A percentile compares a stretch with the other conserved stretches of the same genome.
Conservation (phyloP, 176 grass and related monocot species). For the Oryza glaberrima region DNA sequence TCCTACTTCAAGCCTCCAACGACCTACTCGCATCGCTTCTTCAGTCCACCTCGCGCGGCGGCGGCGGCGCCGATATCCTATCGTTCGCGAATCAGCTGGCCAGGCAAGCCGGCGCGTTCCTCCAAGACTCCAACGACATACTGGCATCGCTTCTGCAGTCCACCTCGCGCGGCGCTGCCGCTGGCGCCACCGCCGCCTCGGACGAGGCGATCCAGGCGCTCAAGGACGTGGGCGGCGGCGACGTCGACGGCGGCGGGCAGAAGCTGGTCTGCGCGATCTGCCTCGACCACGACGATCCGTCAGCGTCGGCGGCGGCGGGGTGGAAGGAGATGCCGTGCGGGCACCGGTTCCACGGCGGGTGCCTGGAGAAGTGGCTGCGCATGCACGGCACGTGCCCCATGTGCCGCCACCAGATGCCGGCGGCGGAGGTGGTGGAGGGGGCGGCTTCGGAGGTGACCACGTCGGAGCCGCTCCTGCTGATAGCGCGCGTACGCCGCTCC, state of each 20-base stretch:
- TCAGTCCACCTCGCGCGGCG: too few species aligned
- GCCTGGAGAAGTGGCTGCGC: constrained; percentile 44
- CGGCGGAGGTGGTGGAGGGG: background rate
- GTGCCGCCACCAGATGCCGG: too few species aligned
- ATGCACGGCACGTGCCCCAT: too few species aligned
- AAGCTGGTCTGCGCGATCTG: background rate
- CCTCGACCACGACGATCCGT: background rate
- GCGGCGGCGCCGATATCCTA: background rate
- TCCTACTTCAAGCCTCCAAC: too few species aligned
- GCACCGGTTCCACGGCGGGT: constrained; percentile 76
- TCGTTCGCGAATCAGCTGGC: background rate
- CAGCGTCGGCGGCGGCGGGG: too few species aligned
- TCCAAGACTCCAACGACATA: too few species aligned
- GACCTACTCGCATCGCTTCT: too few species aligned
- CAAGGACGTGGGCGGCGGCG: background rate
- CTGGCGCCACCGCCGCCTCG: background rate
- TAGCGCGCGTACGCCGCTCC: too few species aligned
- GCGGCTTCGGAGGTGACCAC: too few species aligned
- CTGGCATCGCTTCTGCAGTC: too few species aligned
- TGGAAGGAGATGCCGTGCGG: constrained; percentile 83
- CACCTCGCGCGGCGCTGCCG: too few species aligned
- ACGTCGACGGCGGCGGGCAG: background rate
- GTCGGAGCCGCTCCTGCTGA: too few species aligned
- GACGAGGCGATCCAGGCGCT: background rate
- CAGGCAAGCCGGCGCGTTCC: background rate